These are phyloP conservation scores for Neofusicoccum parvum DNA, from an alignment of 2,329 filamentous ascomycete genomes.

Conservation along the genomic window DNA sequence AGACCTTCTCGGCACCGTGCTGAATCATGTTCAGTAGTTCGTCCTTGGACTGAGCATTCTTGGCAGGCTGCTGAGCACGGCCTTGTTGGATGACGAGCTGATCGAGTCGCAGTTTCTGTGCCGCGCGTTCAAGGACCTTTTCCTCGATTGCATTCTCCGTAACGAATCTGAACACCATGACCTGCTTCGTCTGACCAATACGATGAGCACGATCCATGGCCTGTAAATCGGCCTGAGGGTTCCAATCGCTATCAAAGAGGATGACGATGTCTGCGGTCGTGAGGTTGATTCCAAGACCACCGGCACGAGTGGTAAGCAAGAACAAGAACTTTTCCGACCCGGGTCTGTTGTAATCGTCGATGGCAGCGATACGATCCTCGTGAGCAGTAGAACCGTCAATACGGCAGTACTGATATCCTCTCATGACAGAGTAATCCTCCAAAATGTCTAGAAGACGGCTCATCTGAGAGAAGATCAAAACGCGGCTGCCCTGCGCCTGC, in stretches of 20 bases:
- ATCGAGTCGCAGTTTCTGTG: constrained; percentile 93
- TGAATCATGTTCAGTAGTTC: constrained; percentile 98
- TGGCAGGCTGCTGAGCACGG: constrained; percentile 84
- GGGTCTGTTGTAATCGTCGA: constrained; percentile 97
- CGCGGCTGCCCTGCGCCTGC: constrained; percentile 82
- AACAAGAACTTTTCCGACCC: constrained; percentile 97
- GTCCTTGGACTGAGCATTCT: constrained; percentile 92
- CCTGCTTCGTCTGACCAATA: constrained; percentile 98
- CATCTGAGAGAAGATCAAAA: constrained; percentile 99
- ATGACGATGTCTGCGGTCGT: constrained; percentile 95
- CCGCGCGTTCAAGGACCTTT: constrained; percentile 93
- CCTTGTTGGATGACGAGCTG: constrained; percentile 98
- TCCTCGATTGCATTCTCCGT: constrained; percentile 98
- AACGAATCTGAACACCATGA: constrained; percentile 93
- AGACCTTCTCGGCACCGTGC: constrained; percentile 94
- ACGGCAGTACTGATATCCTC: constrained; percentile 91
- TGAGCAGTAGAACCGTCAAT: constrained; percentile 97
- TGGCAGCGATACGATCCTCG: constrained; percentile 94
- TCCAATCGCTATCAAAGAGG: constrained; percentile 98
- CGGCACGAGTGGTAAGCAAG: constrained; percentile 89
- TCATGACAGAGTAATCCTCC: constrained; percentile 97
- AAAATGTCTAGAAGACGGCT: constrained; percentile 94
- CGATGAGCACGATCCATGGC: constrained; percentile 99
- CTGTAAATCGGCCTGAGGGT: constrained; percentile 95
- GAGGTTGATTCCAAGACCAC: constrained; percentile 94